Conservation (phyloP, 176 grass and related monocot genomes). For the Urochloa ruziziensis region DNA sequence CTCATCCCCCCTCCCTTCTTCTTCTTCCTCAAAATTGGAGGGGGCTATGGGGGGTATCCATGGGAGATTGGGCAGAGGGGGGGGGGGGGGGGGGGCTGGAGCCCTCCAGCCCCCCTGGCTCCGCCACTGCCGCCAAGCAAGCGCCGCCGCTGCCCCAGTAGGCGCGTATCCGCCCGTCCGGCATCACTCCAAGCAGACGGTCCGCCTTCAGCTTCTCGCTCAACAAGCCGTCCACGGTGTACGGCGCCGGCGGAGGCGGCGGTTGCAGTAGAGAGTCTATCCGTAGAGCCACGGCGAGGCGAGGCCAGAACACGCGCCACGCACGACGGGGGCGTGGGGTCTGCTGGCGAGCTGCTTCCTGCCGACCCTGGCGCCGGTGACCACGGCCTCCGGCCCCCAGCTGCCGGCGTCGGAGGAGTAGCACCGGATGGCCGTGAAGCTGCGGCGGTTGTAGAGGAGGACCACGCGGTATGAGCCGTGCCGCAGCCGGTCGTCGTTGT, state of each 20-base stretch:
- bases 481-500: neutral
- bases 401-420: neutral
- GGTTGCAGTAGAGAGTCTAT: neutral
- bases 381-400: slow-evolving; percentile 5
- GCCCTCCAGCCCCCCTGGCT: no score
- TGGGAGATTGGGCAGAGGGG: no score
- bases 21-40: no score
- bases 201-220: neutral
- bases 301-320: slow-evolving; percentile 16
- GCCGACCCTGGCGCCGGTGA: slow-evolving; percentile 5
- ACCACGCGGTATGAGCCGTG: slow-evolving; percentile 17
- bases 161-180: slow-evolving; percentile 5
- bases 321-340: neutral
- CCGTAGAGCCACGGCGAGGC: neutral
- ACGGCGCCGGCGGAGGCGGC: neutral
- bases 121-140: neutral
- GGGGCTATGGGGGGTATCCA: no score
- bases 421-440: slow-evolving; percentile 9
- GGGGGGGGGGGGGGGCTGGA: no score
- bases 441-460: slow-evolving; percentile 25
- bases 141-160: neutral
- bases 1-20: no score
- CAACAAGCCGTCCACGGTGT: neutral
- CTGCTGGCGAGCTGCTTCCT: neutral
- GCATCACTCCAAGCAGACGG: neutral